Percentiles rank a stretch among this genome's conserved stretches.
phyloP scores from a whole-genome alignment of 805 yeast genomes.

The Kuraishia floccosa region DNA sequence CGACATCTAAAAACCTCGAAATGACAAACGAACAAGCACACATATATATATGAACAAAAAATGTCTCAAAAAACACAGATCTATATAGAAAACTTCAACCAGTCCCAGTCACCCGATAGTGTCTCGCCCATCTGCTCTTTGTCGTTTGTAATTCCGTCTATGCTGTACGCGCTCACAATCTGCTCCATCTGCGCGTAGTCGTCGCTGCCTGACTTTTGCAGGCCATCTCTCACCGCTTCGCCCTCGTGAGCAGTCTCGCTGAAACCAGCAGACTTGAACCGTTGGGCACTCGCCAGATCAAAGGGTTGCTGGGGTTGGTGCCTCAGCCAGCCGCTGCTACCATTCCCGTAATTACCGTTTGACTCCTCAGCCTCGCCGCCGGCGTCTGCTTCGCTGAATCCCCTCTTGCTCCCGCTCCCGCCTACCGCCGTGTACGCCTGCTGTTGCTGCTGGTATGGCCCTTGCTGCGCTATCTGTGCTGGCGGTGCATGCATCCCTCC shows the following conservation, averaged over 20 bases:
- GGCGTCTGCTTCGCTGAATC: conserved; percentile 4
- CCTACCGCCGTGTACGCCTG: no score
- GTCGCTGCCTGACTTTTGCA: no score
- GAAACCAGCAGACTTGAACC: neutral
- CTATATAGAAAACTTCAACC: conserved; percentile 18
- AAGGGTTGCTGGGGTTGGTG: no score
- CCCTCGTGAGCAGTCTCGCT: neutral
- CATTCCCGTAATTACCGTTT: neutral
- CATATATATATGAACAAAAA: neutral
- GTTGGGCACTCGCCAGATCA: neutral
- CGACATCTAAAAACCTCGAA: neutral
- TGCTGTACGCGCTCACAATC: neutral
- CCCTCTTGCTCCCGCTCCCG: conserved; percentile 6
- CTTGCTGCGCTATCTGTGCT: conserved; percentile 1
- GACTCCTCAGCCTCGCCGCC: no score
- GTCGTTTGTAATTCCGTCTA: neutral
- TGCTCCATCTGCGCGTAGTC: neutral
- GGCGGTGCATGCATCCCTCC: no score
- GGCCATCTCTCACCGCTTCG: no score
- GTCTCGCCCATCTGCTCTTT: conserved; percentile 17
- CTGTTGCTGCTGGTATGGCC: no score
- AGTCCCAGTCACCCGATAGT: conserved; percentile 21
- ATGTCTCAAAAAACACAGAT: neutral
- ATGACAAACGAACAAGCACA: neutral
- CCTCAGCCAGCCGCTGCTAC: no score